Evolutionary conservation across 805 yeast genomes (phyloP), one percentile per base, ranked within the genome.

Genomic region (Cyberlindnera mycetangii): DNA sequence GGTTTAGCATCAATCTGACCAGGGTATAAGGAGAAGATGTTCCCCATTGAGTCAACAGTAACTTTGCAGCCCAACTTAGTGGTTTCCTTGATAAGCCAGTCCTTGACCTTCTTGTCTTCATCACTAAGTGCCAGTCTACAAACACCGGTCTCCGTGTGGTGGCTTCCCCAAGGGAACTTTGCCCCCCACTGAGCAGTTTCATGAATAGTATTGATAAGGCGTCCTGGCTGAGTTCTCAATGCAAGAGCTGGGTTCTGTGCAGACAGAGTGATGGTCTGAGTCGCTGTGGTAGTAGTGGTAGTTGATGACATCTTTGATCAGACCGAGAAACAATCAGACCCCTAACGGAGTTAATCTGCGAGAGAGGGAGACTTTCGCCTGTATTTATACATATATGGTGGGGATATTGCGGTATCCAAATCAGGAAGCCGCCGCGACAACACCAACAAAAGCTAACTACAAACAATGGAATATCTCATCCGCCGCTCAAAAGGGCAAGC

Each of bases 111-210:
- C 51, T 80, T 80, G 54, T 83, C 89, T 28, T 75, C 73, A 50
- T 81, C 85, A 19, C 75, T 64, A 15, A 84, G 69, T 1, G 89
- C 81, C 35, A 83, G 63, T 48, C 89, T 69, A 48, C 85, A 75
- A 50, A 83, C 82, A 10, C 89, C 89, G 7, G 87, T 82, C 42
- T 83, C 77, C 4, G 81, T 76, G 14, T 50, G 40, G 8, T 37
- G 18, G 16, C 50, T 56, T 2, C 87, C 87, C 85, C 86, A 81
- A 17, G 70, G 67, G 14, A 76, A 77, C 37, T 77, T 78, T 8
- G 85, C 83, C 6, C 89, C 89, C 65, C 75, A 81, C 37, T 61
- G 51, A 24, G 85, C 76, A 4, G 89, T 81, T 20, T 71, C 70
- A 58, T 83, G 85, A 49, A 83, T 79, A 6, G 87, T 80, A 17